These are phyloP conservation scores for Coemansia sp. DNA, from an alignment of 192 early-diverging fungal species.

Conservation along the genomic window DNA sequence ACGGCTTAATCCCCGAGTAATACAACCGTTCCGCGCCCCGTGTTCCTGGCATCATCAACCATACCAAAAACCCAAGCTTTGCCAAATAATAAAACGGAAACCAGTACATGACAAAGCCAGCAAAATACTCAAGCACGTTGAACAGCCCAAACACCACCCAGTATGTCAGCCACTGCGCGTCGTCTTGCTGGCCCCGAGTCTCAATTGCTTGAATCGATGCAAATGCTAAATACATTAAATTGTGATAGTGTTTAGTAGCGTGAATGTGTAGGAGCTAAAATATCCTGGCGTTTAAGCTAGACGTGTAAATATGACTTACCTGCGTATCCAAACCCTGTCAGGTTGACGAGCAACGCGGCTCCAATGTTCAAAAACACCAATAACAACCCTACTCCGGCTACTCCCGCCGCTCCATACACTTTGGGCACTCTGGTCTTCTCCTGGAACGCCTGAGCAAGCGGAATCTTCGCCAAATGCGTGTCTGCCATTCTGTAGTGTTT, in stretches of 20 bases:
- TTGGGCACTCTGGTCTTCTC: constrained; percentile 81
- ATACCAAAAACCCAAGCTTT: constrained; percentile 88
- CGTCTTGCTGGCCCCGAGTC: constrained; percentile 69
- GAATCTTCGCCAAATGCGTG: constrained; percentile 69
- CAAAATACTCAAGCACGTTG: constrained; percentile 86
- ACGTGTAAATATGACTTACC: constrained; percentile 36
- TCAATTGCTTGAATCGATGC: constrained; percentile 93
- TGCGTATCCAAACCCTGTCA: constrained; percentile 90
- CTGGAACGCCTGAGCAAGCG: constrained; percentile 68
- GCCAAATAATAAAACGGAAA: constrained; percentile 92
- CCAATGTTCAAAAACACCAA: constrained; percentile 92
- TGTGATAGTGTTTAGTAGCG: background rate
- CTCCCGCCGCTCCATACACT: constrained; percentile 75
- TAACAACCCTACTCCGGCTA: constrained; percentile 59
- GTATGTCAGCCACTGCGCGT: constrained; percentile 90
- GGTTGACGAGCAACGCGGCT: constrained; percentile 74
- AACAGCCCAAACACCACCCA: constrained; percentile 89
- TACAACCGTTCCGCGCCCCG: constrained; percentile 83
- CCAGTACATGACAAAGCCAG: constrained; percentile 89
- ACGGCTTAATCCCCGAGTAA: constrained; percentile 67
- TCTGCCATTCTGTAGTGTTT: constrained; percentile 56
- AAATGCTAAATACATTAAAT: constrained; percentile 59
- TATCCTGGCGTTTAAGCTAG: no score
- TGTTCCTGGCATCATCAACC: constrained; percentile 75
- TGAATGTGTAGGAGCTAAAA: background rate